A percentile compares a stretch with the other conserved stretches of the same genome.
These are phyloP conservation scores for Aquilaria sinensis DNA, from an alignment of 345 rosid genomes.

Conservation along the genomic window DNA sequence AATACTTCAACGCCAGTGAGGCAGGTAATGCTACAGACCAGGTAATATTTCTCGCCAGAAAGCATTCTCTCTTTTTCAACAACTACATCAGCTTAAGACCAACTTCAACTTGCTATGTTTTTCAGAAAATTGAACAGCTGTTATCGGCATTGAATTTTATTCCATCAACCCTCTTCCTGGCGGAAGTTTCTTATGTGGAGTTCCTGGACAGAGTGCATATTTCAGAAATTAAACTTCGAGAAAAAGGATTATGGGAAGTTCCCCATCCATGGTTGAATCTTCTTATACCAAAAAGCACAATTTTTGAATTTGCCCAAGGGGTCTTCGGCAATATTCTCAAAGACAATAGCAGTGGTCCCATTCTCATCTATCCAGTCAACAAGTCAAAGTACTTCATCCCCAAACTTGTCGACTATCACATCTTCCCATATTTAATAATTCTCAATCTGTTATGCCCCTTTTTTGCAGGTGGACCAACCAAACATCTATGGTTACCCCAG, in stretches of 20 bases:
- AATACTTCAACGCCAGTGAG: conserved; percentile 61
- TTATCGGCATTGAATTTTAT: conserved; percentile 64
- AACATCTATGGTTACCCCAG: conserved; percentile 72
- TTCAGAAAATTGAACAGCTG: conserved; percentile 50
- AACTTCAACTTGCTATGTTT: neutral
- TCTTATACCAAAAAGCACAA: conserved; percentile 62
- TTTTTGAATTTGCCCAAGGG: conserved; percentile 41
- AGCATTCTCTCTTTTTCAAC: neutral
- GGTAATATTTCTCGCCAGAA: conserved; percentile 28
- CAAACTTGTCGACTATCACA: neutral
- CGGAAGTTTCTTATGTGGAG: conserved; percentile 66
- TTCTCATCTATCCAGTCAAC: conserved; percentile 81
- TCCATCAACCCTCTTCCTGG: conserved; percentile 59
- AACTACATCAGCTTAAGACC: conserved; percentile 3
- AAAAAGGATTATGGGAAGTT: conserved; percentile 84
- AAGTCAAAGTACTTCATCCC: conserved; percentile 55
- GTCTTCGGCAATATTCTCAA: conserved; percentile 67
- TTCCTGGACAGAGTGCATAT: conserved; percentile 87
- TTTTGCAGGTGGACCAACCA: conserved; percentile 77
- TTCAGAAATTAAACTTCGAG: conserved; percentile 60
- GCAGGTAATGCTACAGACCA: conserved; percentile 23
- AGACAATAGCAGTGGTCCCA: conserved; percentile 72
- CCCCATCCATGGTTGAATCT: conserved; percentile 98
- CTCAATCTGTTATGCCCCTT: conserved; percentile 1
- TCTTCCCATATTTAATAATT: neutral